These are phyloP conservation scores for Tagetes erecta DNA, from an alignment of 129 eudicot species.

Conservation along the genomic window DNA sequence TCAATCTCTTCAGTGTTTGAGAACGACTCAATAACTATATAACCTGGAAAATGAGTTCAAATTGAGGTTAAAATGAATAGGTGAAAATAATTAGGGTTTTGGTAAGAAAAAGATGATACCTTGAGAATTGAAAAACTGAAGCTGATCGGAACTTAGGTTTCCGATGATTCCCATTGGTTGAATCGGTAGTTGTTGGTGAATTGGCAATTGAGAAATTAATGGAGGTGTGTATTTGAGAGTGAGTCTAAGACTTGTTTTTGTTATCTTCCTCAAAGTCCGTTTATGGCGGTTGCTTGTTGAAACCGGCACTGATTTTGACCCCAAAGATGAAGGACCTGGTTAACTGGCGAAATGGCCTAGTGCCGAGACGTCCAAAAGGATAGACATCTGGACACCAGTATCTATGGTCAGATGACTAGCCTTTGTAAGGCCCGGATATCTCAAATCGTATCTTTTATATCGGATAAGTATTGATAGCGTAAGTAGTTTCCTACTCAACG, in stretches of 20 bases:
- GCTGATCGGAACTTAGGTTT: constrained; percentile 55
- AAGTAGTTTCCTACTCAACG: too few relatives aligned
- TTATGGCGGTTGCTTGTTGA: constrained; percentile 28
- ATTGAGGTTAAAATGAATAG: not conserved
- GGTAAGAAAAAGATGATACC: constrained; percentile 39
- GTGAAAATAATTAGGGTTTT: not conserved
- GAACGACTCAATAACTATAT: constrained; percentile 73
- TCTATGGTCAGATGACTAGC: too few relatives aligned
- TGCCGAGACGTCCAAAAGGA: too few relatives aligned
- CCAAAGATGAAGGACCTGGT: too few relatives aligned
- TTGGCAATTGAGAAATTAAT: not conserved
- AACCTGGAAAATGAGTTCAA: constrained; percentile 41
- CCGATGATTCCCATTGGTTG: constrained; percentile 58
- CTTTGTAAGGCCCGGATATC: too few relatives aligned
- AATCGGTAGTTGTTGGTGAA: not conserved
- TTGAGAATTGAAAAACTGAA: constrained; percentile 64
- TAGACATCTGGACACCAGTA: too few relatives aligned
- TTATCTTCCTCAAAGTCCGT: constrained; percentile 4
- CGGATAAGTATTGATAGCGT: too few relatives aligned
- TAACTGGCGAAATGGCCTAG: too few relatives aligned
- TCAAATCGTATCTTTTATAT: too few relatives aligned
- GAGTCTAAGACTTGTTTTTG: not conserved
- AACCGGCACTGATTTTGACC: not conserved
- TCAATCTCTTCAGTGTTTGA: constrained; percentile 59
- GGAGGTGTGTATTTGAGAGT: not conserved